Percentiles rank a stretch among this genome's conserved stretches.
These are phyloP conservation scores for Solanum acaule DNA, from an alignment of 257 asterid species.

Conservation along the genomic window DNA sequence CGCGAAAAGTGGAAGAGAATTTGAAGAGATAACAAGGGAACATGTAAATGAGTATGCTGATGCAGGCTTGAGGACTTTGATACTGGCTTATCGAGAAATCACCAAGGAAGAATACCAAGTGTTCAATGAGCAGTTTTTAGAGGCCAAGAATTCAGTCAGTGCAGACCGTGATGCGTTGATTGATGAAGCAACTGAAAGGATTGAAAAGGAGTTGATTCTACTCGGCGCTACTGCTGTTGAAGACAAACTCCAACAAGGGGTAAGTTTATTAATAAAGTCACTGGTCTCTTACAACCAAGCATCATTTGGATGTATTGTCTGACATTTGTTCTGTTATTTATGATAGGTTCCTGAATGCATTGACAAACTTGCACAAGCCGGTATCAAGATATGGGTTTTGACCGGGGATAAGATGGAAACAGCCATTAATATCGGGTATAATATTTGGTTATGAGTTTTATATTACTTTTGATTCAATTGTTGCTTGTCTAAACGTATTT, in stretches of 20 bases:
- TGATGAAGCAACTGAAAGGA: slow-evolving; percentile 56
- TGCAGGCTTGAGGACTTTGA: slow-evolving; percentile 87
- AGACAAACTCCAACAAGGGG: slow-evolving; percentile 98
- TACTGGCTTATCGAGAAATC: slow-evolving; percentile 78
- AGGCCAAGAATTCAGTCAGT: slow-evolving; percentile 67
- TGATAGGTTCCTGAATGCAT: slow-evolving; percentile 90
- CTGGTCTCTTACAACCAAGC: background rate
- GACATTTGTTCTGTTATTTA: background rate
- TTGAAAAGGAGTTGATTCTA: slow-evolving; percentile 77
- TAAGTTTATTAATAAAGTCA: slow-evolving; percentile 15
- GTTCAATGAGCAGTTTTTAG: slow-evolving; percentile 42
- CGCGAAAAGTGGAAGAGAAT: slow-evolving; percentile 38
- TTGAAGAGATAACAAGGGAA: slow-evolving; percentile 55
- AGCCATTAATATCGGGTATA: slow-evolving; percentile 88
- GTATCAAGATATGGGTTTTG: slow-evolving; percentile 86
- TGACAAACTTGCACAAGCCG: slow-evolving; percentile 93
- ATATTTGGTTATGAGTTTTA: background rate
- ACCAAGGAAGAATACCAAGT: slow-evolving; percentile 47
- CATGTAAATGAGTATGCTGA: slow-evolving; percentile 80
- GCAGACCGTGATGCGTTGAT: slow-evolving; percentile 64
- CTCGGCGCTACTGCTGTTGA: slow-evolving; percentile 99
- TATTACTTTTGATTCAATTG: background rate
- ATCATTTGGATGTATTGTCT: background rate
- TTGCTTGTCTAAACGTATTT: background rate
- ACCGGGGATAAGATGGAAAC: slow-evolving; percentile 98